Base-by-base conservation (phyloP, 1,284 basidiomycete species). In the Rhodofomes roseus region DNA sequence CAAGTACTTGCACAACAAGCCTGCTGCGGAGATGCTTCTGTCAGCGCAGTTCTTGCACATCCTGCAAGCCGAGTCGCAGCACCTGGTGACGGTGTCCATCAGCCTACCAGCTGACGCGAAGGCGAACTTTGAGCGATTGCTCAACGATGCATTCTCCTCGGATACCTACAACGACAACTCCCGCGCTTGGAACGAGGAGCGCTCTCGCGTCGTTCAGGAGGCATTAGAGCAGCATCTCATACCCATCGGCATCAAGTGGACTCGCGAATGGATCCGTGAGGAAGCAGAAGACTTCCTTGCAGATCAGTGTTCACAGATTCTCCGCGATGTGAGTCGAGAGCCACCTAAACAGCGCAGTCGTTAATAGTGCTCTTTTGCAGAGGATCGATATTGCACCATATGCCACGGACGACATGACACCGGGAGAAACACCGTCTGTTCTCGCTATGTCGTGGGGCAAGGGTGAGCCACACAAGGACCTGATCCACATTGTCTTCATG, bases 401-500 rank as follows among this genome's bases (percentile, higher is more conserved):
- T 68, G 74, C 77, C 52, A 82, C 85, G 3, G 75, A 79, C 4
- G 81, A 83, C 27, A 84, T 90, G 73, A 81, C 82, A 59, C 76
- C 81, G 44, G 92, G 90, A 18, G 88, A 93, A 52, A 84, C 84
- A 0, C 89, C 95, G 0, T 89, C 91, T 7, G 95, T 99, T 4
- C 80, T 99, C 40, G 93, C 96, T 4, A 77, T 98, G 60, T 98
- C 96, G 4, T 95, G 95, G 85, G 97, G 97, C 50, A 90, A 91
- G 70, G 97, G 97, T 55, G 95, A 97, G 66, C 93, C 93, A 41
- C 87, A 91, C 66, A 91, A 90, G 68, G 96, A 99, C 73, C 88
- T 90, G 1, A 92, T 98, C 61, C 86, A 89, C 34, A 78, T 93
- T 36, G 90, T 97, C 56, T 92, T 90, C 74, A 73, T 98, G 55